phyloP scores from a whole-genome alignment of 2,329 filamentous ascomycete species.

The Pleurostoma richardsiae region DNA sequence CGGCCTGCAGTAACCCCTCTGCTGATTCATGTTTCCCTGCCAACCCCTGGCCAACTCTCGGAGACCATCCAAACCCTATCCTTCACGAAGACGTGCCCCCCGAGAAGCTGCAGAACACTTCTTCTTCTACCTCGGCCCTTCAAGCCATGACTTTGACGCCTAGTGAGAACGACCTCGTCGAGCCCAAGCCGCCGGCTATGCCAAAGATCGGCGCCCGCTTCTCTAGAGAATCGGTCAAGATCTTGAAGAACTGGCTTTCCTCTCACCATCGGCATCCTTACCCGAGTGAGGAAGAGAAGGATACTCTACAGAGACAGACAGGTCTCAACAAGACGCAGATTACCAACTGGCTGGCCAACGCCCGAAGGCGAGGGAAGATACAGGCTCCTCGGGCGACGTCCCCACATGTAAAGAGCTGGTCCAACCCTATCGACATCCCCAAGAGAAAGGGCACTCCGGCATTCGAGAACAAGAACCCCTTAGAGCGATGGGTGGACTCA shows the following conservation, averaged over 20 bases:
- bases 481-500: conserved; percentile 55
- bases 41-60: conserved; percentile 40
- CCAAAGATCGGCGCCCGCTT: conserved; percentile 72
- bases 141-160: conserved; percentile 13
- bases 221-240: conserved; percentile 72
- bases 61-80: conserved; percentile 34
- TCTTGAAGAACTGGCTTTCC: conserved; percentile 80
- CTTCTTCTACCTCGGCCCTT: conserved; percentile 22
- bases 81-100: conserved; percentile 27
- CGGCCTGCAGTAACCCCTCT: conserved; percentile 19
- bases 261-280: conserved; percentile 80
- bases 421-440: conserved; percentile 71
- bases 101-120: conserved; percentile 9
- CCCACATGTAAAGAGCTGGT: conserved; percentile 57
- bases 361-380: conserved; percentile 75
- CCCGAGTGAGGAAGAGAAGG: conserved; percentile 82
- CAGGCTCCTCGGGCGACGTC: conserved; percentile 63
- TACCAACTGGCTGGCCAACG: conserved; percentile 89
- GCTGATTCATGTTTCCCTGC: conserved; percentile 28
- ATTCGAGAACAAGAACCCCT: conserved; percentile 48
- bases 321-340: conserved; percentile 81
- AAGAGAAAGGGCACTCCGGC: conserved; percentile 51
- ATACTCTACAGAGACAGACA: conserved; percentile 70
- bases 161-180: conserved; percentile 11
- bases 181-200: conserved; percentile 15